phyloP scores from a whole-genome alignment of 805 yeast genomes.

The Ogataea minuta region DNA sequence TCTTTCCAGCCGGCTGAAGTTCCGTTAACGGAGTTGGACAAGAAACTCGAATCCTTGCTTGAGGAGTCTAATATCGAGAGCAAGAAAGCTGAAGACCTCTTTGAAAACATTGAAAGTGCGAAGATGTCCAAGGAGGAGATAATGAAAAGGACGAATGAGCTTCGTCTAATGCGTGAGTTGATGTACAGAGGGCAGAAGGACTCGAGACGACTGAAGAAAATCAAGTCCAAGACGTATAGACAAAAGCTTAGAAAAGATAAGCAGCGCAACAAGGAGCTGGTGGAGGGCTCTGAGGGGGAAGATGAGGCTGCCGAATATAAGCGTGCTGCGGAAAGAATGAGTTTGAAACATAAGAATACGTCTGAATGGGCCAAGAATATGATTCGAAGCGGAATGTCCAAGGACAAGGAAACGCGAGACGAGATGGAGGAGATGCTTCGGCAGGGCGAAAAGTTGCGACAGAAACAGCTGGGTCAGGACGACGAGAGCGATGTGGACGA shows the following conservation, averaged over 20 bases:
- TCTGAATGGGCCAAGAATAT: conserved; percentile 88
- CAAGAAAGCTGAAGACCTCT: conserved; percentile 74
- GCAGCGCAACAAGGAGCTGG: conserved; percentile 62
- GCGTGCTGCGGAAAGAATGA: conserved; percentile 91
- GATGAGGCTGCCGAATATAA: conserved; percentile 67
- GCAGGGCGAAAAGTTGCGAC: conserved; percentile 74
- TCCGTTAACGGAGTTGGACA: conserved; percentile 62
- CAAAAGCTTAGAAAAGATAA: conserved; percentile 84
- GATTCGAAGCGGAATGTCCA: conserved; percentile 86
- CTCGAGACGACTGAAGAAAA: conserved; percentile 89
- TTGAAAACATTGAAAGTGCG: conserved; percentile 83
- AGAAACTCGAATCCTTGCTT: conserved; percentile 58
- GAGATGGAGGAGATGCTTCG: conserved; percentile 94
- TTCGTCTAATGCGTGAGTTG: conserved; percentile 89
- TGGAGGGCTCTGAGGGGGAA: conserved; percentile 55
- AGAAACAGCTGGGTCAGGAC: conserved; percentile 68
- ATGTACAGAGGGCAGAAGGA: conserved; percentile 94
- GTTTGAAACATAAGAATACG: conserved; percentile 82
- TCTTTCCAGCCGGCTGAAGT: conserved; percentile 51
- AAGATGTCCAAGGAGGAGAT: conserved; percentile 79
- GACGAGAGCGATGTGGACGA: conserved; percentile 41
- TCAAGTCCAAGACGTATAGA: conserved; percentile 87
- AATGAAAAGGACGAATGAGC: conserved; percentile 70
- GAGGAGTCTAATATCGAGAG: conserved; percentile 65
- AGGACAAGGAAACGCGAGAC: conserved; percentile 77